Base-by-base conservation (phyloP, 2,329 filamentous ascomycete genomes). In the Ceratocystis albifundus region DNA sequence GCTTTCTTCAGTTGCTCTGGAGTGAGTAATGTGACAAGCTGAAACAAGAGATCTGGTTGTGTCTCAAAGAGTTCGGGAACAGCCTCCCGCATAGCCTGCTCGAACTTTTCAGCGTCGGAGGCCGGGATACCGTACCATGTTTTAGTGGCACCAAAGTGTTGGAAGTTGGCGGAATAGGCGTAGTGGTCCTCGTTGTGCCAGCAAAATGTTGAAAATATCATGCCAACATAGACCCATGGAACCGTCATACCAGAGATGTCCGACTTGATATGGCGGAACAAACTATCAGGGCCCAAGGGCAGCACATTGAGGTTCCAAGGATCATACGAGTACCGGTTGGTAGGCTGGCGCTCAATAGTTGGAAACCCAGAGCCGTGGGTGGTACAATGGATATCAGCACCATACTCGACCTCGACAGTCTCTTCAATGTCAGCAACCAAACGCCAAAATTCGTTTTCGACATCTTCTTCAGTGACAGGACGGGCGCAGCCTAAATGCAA, bases 141-240 rank as follows among this genome's bases (percentile, higher is more conserved):
- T 78, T 99, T 99, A 1, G 94, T 99, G 1, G 92, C 91, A 8
- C 94, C 94, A 72, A 99, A 96, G 72, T 99, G 94, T 74, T 99
- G 94, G 72, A 97, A 99, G 71, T 99, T 99, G 64, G 94, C 89
- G 0, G 94, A 99, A 74, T 97, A 99, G 1, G 94, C 88, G 74
- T 96, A 96, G 73, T 99, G 94, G 72, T 99, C 94, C 73, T 99
- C 94, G 70, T 96, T 96, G 74, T 99, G 94, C 94, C 94, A 99
- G 76, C 94, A 99, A 73, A 99, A 99, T 0, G 94, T 97, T 0
- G 94, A 99, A 74, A 99, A 99, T 48, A 96, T 95, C 94, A 99
- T 99, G 69, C 94, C 94, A 3, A 99, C 94, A 73, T 99, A 99
- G 2, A 99, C 85, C 94, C 94, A 99, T 0, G 94, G 94, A 6